These are phyloP conservation scores for Lizonia empirigonia DNA, from an alignment of 2,329 filamentous ascomycete species.

Conservation along the genomic window DNA sequence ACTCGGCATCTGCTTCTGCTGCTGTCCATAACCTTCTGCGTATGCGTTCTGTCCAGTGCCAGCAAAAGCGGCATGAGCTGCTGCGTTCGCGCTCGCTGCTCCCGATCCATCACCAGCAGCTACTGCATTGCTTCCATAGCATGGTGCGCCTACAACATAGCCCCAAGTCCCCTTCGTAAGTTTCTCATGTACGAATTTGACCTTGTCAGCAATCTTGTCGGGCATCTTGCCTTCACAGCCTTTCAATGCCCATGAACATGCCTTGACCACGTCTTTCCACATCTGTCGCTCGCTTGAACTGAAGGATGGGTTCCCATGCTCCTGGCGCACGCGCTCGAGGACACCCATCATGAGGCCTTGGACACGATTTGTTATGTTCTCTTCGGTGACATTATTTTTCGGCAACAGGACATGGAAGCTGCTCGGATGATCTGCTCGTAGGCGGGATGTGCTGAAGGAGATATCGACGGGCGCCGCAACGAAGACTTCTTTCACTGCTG, in stretches of 20 bases:
- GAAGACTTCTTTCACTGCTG: constrained; percentile 17
- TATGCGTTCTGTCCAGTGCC: constrained; percentile 2
- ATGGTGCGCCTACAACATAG: constrained; percentile 14
- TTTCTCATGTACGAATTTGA: constrained; percentile 33
- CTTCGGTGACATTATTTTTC: background rate
- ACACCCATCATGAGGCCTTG: constrained; percentile 43
- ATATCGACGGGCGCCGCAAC: constrained; percentile 32
- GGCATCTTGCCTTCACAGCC: constrained; percentile 35
- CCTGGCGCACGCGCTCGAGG: constrained; percentile 31
- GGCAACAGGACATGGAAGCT: constrained; percentile 34
- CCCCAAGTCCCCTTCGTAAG: constrained; percentile 34
- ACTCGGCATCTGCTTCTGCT: background rate
- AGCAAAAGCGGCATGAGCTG: constrained; percentile 5
- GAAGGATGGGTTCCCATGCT: constrained; percentile 29
- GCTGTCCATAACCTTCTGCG: constrained; percentile 4
- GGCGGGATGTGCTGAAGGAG: constrained; percentile 15
- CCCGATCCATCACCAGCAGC: background rate
- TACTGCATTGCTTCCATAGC: background rate
- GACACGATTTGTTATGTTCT: constrained; percentile 30
- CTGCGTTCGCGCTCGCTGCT: constrained; percentile 13
- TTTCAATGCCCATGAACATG: constrained; percentile 34
- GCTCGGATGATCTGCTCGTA: constrained; percentile 24
- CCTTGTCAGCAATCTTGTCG: constrained; percentile 31
- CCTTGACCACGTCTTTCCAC: constrained; percentile 34
- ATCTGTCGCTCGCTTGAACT: constrained; percentile 21